phyloP scores from a whole-genome alignment of 805 yeast genomes.

The Middelhovenomyces tepae region DNA sequence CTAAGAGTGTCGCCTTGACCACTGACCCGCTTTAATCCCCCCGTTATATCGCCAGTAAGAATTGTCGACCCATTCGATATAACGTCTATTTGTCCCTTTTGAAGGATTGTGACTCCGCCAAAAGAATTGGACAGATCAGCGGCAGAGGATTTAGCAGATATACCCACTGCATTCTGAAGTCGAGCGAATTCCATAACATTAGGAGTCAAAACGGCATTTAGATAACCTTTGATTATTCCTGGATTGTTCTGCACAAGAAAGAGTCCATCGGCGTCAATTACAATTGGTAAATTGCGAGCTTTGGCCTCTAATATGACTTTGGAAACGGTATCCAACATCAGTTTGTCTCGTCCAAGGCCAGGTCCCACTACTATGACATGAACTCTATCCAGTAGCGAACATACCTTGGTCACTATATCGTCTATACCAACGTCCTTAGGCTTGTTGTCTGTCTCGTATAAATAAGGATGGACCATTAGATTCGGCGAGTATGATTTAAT shows the following conservation, averaged over 20 bases:
- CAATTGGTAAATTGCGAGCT: slow-evolving; percentile 53
- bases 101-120: slow-evolving; percentile 53
- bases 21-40: slow-evolving; percentile 77
- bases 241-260: slow-evolving; percentile 56
- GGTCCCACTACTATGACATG: slow-evolving; percentile 89
- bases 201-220: slow-evolving; percentile 72
- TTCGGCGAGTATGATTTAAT: slow-evolving; percentile 88
- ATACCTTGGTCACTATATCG: slow-evolving; percentile 47
- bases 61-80: slow-evolving; percentile 44
- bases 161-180: slow-evolving; percentile 42
- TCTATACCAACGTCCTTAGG: slow-evolving; percentile 18
- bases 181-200: slow-evolving; percentile 79
- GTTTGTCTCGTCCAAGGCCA: slow-evolving; percentile 77
- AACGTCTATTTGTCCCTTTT: slow-evolving; percentile 64
- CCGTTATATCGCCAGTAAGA: slow-evolving; percentile 40
- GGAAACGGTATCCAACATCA: slow-evolving; percentile 55
- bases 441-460: slow-evolving; percentile 40
- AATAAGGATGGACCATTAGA: slow-evolving; percentile 91
- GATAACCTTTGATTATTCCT: slow-evolving; percentile 42
- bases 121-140: slow-evolving; percentile 38
- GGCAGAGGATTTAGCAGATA: slow-evolving; percentile 13
- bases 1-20: slow-evolving; percentile 95
- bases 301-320: slow-evolving; percentile 49
- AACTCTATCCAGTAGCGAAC: slow-evolving; percentile 48
- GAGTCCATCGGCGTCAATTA: slow-evolving; percentile 87